Conservation (phyloP, 2,329 filamentous ascomycete genomes). For the Colletotrichum spinosum region DNA sequence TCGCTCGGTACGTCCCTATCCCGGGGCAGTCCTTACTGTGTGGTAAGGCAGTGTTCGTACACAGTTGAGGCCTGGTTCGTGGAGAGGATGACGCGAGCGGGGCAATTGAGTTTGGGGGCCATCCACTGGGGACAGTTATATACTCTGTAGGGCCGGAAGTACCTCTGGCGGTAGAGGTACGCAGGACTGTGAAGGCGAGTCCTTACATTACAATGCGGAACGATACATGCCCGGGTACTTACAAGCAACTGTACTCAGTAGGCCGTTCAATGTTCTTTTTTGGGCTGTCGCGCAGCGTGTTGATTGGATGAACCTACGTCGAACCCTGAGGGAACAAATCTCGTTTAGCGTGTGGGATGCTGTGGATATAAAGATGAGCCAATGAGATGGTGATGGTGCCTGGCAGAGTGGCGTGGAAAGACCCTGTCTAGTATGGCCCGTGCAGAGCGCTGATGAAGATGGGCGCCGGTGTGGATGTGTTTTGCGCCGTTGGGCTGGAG, state of each 20-base stretch:
- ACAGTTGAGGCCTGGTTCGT: slow-evolving; percentile 13
- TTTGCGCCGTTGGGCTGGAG: slow-evolving; percentile 5
- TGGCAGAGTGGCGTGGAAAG: slow-evolving; percentile 20
- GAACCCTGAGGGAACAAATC: slow-evolving; percentile 35
- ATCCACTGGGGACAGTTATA: neutral
- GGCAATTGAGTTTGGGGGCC: slow-evolving; percentile 30
- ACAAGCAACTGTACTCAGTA: too few species aligned
- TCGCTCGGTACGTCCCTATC: neutral
- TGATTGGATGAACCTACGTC: slow-evolving; percentile 25
- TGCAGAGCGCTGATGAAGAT: slow-evolving; percentile 35
- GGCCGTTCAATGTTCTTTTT: slow-evolving; percentile 16
- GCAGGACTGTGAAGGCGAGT: too few species aligned
- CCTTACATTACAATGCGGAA: too few species aligned
- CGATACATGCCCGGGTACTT: too few species aligned
- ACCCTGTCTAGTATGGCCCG: slow-evolving; percentile 26
- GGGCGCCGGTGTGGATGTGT: slow-evolving; percentile 35
- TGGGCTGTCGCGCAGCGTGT: neutral
- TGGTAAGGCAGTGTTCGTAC: neutral
- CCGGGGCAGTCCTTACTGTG: slow-evolving; percentile 1
- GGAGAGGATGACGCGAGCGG: slow-evolving; percentile 8
- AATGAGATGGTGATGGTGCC: slow-evolving; percentile 27
- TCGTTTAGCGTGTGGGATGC: slow-evolving; percentile 27
- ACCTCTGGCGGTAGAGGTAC: too few species aligned
- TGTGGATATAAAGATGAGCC: slow-evolving; percentile 1
- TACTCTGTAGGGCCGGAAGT: too few species aligned